Evolutionary conservation across 2,329 filamentous ascomycete genomes (phyloP), one percentile per base, ranked within the genome.

Genomic region (Chaetothyriales sp.): DNA sequence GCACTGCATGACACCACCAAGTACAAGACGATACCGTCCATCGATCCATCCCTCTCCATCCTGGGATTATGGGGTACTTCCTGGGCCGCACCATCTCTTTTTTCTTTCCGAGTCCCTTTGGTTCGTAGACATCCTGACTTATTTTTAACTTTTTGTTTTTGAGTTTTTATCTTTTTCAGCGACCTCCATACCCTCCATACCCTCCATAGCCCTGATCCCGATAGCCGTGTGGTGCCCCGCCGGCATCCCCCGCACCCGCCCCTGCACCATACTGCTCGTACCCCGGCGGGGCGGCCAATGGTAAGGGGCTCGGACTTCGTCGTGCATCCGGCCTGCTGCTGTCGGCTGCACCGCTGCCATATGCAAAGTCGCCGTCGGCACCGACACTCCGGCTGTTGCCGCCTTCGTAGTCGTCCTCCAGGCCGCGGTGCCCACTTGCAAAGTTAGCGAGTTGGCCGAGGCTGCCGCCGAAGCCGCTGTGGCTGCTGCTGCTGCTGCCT

Each of bases 181-280:
- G 46, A 18, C 18, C 19, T 18, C 46, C 46, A 47, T 47, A 47
- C 18, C 46, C 28, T 28, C 18, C 18, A 10, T 25, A 33, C 46
- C 28, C 19, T 13, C 19, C 19, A 47, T 6, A 47, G 18, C 46
- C 46, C 20, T 46, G 44, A 46, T 28, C 18, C 44, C 19, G 44
- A 28, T 28, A 20, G 19, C 28, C 20, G 13, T 47, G 20, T 13
- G 20, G 18, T 15, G 18, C 7, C 43, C 46, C 25, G 44, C 44
- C n/a, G 10, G 19, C 44, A 13, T n/a, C 44, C 13, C 22, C 18
- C 10, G 18, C 22, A 28, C 18, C 19, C 46, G 20, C 53, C 50
- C 20, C 22, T 25, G 22, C 22, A 25, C 22, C 57, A 59, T 50
- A 47, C 20, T 56, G 54, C 46, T 59, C 57, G 40, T 59, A 59